Base-by-base conservation (phyloP, 108 stramenopile genomes). In the Conticribra weissflogii region DNA sequence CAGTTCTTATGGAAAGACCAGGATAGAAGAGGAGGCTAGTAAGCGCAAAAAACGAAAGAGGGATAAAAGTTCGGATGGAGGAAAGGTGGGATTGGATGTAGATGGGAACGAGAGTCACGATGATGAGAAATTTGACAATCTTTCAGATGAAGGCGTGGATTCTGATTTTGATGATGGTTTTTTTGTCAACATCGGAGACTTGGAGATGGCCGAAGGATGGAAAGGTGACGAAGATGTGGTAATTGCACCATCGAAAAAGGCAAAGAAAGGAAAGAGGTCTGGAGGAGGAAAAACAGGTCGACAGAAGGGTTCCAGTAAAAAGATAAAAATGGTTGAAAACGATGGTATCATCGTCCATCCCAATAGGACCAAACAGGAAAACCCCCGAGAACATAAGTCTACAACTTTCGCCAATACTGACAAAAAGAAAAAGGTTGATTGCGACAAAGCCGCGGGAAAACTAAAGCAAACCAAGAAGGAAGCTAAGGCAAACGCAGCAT, bases 161-260 rank as follows among this genome's bases (percentile, higher is more conserved):
- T 66, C 65, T 1, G 71, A 67, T 36, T 68, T 71, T 53, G 89
- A 92, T 61, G 85, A 83, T 63, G 90, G 85, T 32, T 95, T 95
- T 83, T 95, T 95, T 75, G 94, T 95, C 61, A 95, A 95, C 63
- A 76, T 95, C 19, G 94, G 94, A 7, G 81, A 85, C 45, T 67
- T 92, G 50, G 91, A 92, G 74, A 82, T 95, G 73, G 94, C 88
- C 29, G 86, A 89, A 65, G 90, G 86, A 16, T 87, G 83, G 69
- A 83, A 66, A 9, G 82, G 78, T 7, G 87, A 87, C 23, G 59
- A 82, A 29, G 85, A 90, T 60, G 86, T 75, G 3, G 62, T 53
- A 25, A 57, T 63, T 24, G 23, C 62, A 14, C 47, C 60, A 18
- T 28, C 45, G 27, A 78, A 57, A 27, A 49, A 41, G 21, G 36